Evolutionary conservation across 192 early-diverging fungal genomes (phyloP).

Genomic region (Coemansia asiatica): DNA sequence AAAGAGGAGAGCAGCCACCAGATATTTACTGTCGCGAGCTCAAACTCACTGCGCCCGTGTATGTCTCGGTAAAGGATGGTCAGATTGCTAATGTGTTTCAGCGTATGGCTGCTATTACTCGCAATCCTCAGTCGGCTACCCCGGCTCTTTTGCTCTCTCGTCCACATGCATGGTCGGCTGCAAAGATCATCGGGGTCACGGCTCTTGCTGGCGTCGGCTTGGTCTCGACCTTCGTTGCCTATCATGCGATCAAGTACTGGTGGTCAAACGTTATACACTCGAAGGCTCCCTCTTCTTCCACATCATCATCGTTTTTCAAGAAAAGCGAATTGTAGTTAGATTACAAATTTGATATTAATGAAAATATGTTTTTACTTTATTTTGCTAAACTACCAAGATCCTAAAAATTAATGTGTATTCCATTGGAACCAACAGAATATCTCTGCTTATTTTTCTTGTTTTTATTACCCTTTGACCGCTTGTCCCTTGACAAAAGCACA

Average conservation of each 20-base stretch:
- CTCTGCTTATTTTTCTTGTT: not conserved
- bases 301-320: slow-evolving; percentile 9
- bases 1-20: slow-evolving; percentile 81
- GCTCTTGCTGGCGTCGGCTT: slow-evolving; percentile 43
- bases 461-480: not conserved
- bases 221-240: slow-evolving; percentile 44
- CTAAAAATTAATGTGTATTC: not conserved
- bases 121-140: slow-evolving; percentile 46
- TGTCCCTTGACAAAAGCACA: slow-evolving; percentile 14
- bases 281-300: slow-evolving; percentile 15
- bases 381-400: not conserved
- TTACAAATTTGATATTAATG: not conserved
- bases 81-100: slow-evolving; percentile 89
- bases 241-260: slow-evolving; percentile 50
- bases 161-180: slow-evolving; percentile 38
- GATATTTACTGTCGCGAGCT: slow-evolving; percentile 91
- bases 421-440: not conserved
- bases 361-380: too few species aligned
- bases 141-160: slow-evolving; percentile 35
- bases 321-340: slow-evolving; percentile 24
- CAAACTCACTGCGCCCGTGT: slow-evolving; percentile 83
- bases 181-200: slow-evolving; percentile 33
- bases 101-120: slow-evolving; percentile 68
- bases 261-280: slow-evolving; percentile 32
- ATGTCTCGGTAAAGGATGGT: slow-evolving; percentile 81